These are phyloP conservation scores for Fusarium irregulare DNA, from an alignment of 2,329 filamentous ascomycete species.

Conservation along the genomic window DNA sequence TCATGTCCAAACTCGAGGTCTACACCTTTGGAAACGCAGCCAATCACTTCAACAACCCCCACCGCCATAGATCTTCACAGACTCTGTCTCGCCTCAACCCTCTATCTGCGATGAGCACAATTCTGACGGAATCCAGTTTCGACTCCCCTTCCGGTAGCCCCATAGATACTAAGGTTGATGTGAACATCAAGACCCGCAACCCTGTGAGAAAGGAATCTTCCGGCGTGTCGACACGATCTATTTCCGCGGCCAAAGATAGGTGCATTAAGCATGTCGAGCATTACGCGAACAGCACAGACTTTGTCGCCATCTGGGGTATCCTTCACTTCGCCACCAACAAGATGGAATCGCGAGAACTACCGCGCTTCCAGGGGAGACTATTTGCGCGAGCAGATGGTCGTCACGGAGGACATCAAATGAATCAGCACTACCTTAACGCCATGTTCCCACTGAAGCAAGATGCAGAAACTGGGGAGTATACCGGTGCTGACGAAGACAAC, in stretches of 20 bases:
- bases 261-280: slow-evolving; percentile 81
- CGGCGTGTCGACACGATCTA: slow-evolving; percentile 50
- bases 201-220: slow-evolving; percentile 43
- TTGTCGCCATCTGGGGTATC: slow-evolving; percentile 80
- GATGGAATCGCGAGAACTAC: slow-evolving; percentile 58
- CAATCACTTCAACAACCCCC: slow-evolving; percentile 85
- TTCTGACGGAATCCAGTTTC: slow-evolving; percentile 53
- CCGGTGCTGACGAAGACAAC: slow-evolving; percentile 60
- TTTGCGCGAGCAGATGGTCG: slow-evolving; percentile 64
- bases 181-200: slow-evolving; percentile 22
- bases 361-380: slow-evolving; percentile 71
- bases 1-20: slow-evolving; percentile 77
- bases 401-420: slow-evolving; percentile 67
- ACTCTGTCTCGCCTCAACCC: slow-evolving; percentile 50
- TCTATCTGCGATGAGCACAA: slow-evolving; percentile 48
- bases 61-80: slow-evolving; percentile 62
- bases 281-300: slow-evolving; percentile 79
- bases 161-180: slow-evolving; percentile 33
- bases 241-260: slow-evolving; percentile 55
- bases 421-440: slow-evolving; percentile 70
- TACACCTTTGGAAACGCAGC: slow-evolving; percentile 83
- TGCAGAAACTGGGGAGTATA: slow-evolving; percentile 54
- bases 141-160: slow-evolving; percentile 39
- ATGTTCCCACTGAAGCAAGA: slow-evolving; percentile 68
- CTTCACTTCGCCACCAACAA: slow-evolving; percentile 70